Evolutionary conservation across 148 eudicot genomes (phyloP).

Genomic region (Chenopodium quinoa): DNA sequence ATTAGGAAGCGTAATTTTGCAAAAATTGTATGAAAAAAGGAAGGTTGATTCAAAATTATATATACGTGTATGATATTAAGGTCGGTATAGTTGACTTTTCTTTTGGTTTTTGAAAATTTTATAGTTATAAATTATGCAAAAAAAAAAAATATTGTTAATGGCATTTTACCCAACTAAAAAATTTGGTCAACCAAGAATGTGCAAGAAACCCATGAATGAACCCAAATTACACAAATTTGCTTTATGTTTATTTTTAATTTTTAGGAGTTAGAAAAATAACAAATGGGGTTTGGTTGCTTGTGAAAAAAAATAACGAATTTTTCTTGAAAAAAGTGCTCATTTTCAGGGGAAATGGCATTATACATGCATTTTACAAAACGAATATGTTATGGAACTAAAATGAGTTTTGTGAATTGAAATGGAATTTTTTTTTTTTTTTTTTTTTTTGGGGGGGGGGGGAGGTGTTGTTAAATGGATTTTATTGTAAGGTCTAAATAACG

Average conservation of each 20-base stretch:
- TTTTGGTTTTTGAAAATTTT: background rate
- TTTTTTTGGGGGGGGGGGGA: too few relatives aligned
- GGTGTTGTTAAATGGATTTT: background rate
- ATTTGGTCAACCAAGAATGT: conserved; percentile 37
- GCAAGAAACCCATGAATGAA: conserved; percentile 28
- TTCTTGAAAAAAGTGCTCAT: conserved; percentile 16
- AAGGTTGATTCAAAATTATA: conserved; percentile 20
- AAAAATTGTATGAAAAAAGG: conserved; percentile 22
- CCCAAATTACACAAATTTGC: conserved; percentile 14
- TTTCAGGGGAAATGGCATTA: conserved; percentile 37
- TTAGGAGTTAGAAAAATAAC: too few relatives aligned
- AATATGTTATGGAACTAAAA: background rate
- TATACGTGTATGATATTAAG: conserved; percentile 21
- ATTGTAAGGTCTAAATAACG: background rate
- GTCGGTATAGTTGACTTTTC: conserved; percentile 48
- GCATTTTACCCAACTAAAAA: conserved; percentile 43
- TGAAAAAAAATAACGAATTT: background rate
- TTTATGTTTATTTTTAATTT: background rate
- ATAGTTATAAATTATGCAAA: background rate
- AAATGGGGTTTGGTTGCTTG: conserved; percentile 24
- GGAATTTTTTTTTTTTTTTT: background rate
- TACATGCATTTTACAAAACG: conserved; percentile 6
- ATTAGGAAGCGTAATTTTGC: conserved; percentile 31
- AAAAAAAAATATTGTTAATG: conserved; percentile 24
- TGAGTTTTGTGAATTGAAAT: conserved; percentile 6